A percentile compares a stretch with the other conserved stretches of the same genome.
Conservation (phyloP, 176 grass and related monocot species). For the Aegilops bicornis region DNA sequence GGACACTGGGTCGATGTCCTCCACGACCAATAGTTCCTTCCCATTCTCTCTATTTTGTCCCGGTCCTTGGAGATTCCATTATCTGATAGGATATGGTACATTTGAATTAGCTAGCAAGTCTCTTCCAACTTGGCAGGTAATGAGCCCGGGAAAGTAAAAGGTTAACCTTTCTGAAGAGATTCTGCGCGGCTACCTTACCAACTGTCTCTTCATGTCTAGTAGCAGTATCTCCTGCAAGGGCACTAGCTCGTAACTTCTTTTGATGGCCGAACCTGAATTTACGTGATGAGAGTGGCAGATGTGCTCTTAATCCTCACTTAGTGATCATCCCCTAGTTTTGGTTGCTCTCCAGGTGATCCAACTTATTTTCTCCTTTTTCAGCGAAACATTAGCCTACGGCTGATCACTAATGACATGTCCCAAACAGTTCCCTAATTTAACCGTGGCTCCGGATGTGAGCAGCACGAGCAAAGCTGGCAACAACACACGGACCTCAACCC, state of each 20-base stretch:
- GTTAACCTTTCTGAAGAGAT: background rate
- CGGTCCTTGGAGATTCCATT: background rate
- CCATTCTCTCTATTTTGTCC: background rate
- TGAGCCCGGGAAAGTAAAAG: background rate
- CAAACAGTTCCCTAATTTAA: background rate
- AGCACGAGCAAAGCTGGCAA: background rate
- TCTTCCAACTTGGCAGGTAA: background rate
- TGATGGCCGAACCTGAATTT: too few relatives aligned
- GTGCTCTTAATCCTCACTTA: background rate
- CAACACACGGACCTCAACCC: background rate
- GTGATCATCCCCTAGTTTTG: background rate
- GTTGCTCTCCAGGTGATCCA: background rate
- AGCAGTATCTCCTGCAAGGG: background rate
- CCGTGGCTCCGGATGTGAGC: background rate
- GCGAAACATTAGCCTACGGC: background rate
- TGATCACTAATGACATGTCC: background rate
- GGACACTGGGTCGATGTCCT: background rate
- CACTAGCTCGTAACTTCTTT: too few relatives aligned
- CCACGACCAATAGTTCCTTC: background rate
- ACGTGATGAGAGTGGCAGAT: too few relatives aligned
- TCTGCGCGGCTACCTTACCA: background rate
- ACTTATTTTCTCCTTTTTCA: background rate
- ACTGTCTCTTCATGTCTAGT: background rate
- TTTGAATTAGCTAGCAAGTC: background rate
- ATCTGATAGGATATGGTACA: background rate